phyloP scores from a whole-genome alignment of 2,329 filamentous ascomycete species.

The Talaromyces verruculosus region DNA sequence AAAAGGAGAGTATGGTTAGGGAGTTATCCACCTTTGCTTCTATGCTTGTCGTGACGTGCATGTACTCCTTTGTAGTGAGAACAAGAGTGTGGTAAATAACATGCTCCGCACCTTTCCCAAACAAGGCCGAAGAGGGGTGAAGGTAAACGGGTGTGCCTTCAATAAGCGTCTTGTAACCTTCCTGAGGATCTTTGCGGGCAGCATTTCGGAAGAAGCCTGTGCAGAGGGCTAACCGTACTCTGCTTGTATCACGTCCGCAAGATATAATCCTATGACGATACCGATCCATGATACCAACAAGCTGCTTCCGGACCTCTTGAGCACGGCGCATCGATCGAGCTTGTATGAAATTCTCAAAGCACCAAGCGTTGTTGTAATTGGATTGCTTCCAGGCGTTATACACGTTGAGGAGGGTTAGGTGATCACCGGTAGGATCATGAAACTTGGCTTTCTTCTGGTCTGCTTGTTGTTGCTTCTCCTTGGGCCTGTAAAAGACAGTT shows the following conservation, averaged over 20 bases:
- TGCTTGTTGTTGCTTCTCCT: constrained; percentile 94
- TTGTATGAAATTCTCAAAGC: constrained; percentile 97
- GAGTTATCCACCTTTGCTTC: constrained; percentile 68
- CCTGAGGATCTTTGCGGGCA: constrained; percentile 90
- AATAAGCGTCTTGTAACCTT: constrained; percentile 96
- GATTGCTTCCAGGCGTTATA: constrained; percentile 95
- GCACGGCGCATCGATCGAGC: constrained; percentile 83
- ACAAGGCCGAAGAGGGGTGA: constrained; percentile 59
- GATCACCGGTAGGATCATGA: constrained; percentile 90
- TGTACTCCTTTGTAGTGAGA: constrained; percentile 79
- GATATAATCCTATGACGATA: constrained; percentile 80
- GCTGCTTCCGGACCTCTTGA: constrained; percentile 87
- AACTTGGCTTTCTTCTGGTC: constrained; percentile 98
- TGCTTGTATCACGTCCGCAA: constrained; percentile 82
- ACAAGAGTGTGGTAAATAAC: constrained; percentile 77
- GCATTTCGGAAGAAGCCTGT: constrained; percentile 94
- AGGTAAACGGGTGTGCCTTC: constrained; percentile 94
- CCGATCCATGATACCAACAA: constrained; percentile 89
- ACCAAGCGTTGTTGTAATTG: constrained; percentile 83
- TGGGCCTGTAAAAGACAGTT: constrained; percentile 89
- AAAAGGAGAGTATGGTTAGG: not conserved
- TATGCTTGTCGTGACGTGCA: constrained; percentile 84
- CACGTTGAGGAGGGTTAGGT: constrained; percentile 91
- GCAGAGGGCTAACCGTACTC: constrained; percentile 85
- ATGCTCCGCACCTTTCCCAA: constrained; percentile 56